These are phyloP conservation scores for Aspergillus olivimuriae DNA, from an alignment of 495 filamentous ascomycete species.

Conservation along the genomic window DNA sequence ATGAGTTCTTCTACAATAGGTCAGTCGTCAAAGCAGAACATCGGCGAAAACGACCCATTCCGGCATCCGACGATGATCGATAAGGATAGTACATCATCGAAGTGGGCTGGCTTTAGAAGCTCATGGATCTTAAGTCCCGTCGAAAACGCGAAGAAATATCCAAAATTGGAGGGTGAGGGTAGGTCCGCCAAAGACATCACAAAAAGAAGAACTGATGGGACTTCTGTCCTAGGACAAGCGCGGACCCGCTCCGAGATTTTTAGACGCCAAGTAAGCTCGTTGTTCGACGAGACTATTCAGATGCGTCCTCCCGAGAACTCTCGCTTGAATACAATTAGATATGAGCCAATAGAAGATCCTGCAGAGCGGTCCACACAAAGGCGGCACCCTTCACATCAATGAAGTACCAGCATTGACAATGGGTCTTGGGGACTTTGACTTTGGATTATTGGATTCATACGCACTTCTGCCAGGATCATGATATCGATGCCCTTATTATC, in stretches of 20 bases:
- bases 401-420: too few relatives aligned
- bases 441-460: too few relatives aligned
- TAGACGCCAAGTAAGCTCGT: conserved; percentile 30
- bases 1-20: too few relatives aligned
- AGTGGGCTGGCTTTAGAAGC: conserved; percentile 9
- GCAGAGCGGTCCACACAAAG: too few relatives aligned
- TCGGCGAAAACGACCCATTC: not conserved
- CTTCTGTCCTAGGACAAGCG: conserved; percentile 22
- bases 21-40: not conserved
- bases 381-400: too few relatives aligned
- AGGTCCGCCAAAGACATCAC: too few relatives aligned
- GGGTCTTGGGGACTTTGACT: too few relatives aligned
- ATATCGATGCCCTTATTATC: too few relatives aligned
- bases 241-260: conserved; percentile 35
- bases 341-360: conserved; percentile 12
- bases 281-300: conserved; percentile 34
- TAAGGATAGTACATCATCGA: too few relatives aligned
- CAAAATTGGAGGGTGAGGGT: conserved; percentile 4
- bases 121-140: conserved; percentile 17
- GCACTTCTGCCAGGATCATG: too few relatives aligned
- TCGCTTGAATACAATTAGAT: conserved; percentile 18
- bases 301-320: conserved; percentile 20
- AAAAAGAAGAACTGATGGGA: too few relatives aligned
- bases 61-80: too few relatives aligned
- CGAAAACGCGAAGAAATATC: conserved; percentile 2